A percentile compares a stretch with the other conserved stretches of the same genome.
Conservation (phyloP, 2,329 filamentous ascomycete genomes). For the Fusarium sp. region DNA sequence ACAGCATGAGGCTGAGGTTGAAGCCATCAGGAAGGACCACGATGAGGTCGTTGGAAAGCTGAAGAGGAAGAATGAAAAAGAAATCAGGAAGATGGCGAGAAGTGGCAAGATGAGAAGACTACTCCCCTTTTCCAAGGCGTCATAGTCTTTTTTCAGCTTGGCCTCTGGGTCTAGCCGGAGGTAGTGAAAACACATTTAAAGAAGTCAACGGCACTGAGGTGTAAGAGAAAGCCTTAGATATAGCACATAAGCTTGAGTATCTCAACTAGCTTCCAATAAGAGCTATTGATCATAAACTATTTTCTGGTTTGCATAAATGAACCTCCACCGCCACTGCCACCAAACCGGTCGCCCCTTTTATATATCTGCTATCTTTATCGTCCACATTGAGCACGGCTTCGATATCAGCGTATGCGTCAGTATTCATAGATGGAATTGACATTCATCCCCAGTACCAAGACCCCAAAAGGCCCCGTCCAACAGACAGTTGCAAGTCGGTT, state of each 20-base stretch:
- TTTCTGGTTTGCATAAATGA: background rate
- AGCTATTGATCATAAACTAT: background rate
- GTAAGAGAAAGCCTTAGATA: background rate
- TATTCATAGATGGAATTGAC: background rate
- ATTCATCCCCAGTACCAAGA: too few relatives aligned
- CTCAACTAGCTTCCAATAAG: background rate
- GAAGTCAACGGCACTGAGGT: fast-evolving
- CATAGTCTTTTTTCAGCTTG: background rate
- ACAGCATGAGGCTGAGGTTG: background rate
- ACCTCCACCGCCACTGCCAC: background rate
- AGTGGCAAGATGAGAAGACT: background rate
- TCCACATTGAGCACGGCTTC: background rate
- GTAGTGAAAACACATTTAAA: background rate
- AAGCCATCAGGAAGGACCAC: background rate
- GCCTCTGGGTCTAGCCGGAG: background rate
- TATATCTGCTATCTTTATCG: background rate
- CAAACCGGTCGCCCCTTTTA: background rate
- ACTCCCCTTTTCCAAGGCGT: background rate
- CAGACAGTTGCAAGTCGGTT: fast-evolving
- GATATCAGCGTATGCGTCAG: background rate
- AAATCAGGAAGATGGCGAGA: background rate
- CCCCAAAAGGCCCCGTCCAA: fast-evolving
- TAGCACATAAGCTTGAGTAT: background rate
- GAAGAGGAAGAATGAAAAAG: background rate
- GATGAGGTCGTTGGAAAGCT: background rate